phyloP scores from a whole-genome alignment of 2,329 filamentous ascomycete species.

The Xylaria sp. region DNA sequence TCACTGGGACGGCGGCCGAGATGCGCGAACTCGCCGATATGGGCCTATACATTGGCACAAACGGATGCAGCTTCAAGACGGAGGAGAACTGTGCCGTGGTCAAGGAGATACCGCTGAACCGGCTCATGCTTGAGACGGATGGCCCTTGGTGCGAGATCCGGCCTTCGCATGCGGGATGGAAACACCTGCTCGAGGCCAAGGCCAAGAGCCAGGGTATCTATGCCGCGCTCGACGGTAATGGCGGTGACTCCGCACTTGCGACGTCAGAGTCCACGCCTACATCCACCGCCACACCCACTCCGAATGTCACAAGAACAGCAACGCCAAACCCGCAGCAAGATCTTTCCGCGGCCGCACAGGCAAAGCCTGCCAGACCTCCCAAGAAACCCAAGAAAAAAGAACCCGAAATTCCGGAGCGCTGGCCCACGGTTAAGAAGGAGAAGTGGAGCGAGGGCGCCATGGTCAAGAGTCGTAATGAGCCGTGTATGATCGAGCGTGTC shows the following conservation, averaged over 20 bases:
- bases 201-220: conserved; percentile 33
- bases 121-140: conserved; percentile 94
- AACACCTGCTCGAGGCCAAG: conserved; percentile 65
- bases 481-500: conserved; percentile 84
- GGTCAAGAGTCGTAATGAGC: conserved; percentile 96
- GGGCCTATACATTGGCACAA: conserved; percentile 92
- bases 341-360: conserved; percentile 31
- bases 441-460: conserved; percentile 88
- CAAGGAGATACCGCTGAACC: conserved; percentile 77
- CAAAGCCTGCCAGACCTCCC: conserved; percentile 35
- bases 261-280: conserved; percentile 30
- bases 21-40: conserved; percentile 82
- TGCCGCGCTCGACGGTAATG: conserved; percentile 4
- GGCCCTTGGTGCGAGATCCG: conserved; percentile 98
- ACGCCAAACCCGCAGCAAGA: conserved; percentile 30
- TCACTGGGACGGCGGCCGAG: conserved; percentile 88
- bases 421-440: conserved; percentile 93
- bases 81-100: conserved; percentile 90
- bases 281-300: conserved; percentile 40
- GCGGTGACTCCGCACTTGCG: conserved; percentile 5
- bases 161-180: conserved; percentile 85
- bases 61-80: conserved; percentile 96
- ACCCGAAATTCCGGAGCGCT: conserved; percentile 74
- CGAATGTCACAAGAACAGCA: conserved; percentile 30
- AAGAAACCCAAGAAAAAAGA: conserved; percentile 68